Evolutionary conservation across 306 rosid species (phyloP), one percentile per base, ranked within the genome.

Genomic region (Castanopsis chinensis): DNA sequence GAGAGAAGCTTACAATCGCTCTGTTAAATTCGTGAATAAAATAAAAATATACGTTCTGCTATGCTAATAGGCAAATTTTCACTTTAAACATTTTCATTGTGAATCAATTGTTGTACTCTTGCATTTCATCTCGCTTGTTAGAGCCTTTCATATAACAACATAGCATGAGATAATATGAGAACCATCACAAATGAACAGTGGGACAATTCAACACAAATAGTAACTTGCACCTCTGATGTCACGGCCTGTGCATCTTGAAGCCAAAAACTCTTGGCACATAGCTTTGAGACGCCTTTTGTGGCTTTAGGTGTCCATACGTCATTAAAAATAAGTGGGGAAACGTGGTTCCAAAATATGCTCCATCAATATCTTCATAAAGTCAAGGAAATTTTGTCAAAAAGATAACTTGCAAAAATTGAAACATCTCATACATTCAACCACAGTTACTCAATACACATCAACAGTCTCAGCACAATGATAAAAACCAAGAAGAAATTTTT

Each of bases 221-320:
- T 69, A 59, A 53, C 77, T 79, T 67, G 32, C 20, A 11, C 23
- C 70, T 78, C 73, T 78, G 71, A 45, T 65, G 71, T 91, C 92
- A 89, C 15, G 92, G 88, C 87, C 83, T 93, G 89, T 93, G 91
- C 57, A 93, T 74, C 87, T 93, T 93, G 89, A 88, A 93, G 79
- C 97, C 97, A 45, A 93, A 93, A 76, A 93, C 92, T 87, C 92
- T 86, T 18, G 96, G 97, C n/a, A 91, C 89, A 43, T 89, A 93
- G 79, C 84, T 86, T 84, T 86, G 94, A 12, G 81, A 75, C 0
- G 90, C 89, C 84, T 91, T 93, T 77, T 88, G 96, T 19, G 97
- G 94, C 90, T 86, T 93, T 75, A 91, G 84, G 83, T 91, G 87
- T 75, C 94, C 97, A 18, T 91, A 91, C 13, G 96, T 82, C 97